A percentile compares a stretch with the other conserved stretches of the same genome.
Evolutionary conservation across 225 moss, liverwort and hornwort species (phyloP).

Genomic region (Bryoerythrophyllum caledonicum): DNA sequence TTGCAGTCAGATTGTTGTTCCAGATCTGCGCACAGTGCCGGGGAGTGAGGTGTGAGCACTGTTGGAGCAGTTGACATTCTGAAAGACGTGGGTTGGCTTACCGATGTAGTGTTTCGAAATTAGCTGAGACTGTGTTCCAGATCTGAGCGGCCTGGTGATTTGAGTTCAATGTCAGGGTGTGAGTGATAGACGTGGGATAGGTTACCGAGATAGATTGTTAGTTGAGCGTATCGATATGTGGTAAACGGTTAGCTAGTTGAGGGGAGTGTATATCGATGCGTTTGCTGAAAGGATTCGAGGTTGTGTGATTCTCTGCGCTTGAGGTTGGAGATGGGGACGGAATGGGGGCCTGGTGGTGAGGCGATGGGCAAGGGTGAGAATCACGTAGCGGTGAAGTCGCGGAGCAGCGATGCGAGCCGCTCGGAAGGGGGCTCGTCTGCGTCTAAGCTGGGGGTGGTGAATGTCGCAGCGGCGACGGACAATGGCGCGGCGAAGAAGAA

Average conservation of each 20-base stretch:
- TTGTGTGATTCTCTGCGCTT: background rate
- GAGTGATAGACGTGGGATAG: background rate
- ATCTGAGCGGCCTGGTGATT: no score
- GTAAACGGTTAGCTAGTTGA: background rate
- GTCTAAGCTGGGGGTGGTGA: constrained; percentile 5
- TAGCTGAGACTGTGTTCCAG: no score
- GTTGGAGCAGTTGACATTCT: background rate
- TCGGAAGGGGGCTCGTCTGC: constrained; percentile 20
- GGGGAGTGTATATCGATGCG: background rate
- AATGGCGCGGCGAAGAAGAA: constrained; percentile 26
- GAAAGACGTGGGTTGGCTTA: background rate
- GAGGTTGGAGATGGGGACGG: constrained; percentile 29
- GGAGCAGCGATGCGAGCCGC: constrained; percentile 31
- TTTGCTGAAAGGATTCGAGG: constrained; percentile 1
- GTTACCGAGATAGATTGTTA: background rate
- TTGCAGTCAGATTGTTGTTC: no score
- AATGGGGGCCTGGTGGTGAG: constrained; percentile 29
- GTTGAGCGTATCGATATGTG: constrained; percentile 9
- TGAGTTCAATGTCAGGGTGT: background rate
- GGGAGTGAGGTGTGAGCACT: background rate
- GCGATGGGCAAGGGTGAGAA: background rate
- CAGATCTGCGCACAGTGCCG: background rate
- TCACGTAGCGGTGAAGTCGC: constrained; percentile 10
- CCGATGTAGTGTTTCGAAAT: background rate
- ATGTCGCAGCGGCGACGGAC: no score